Evolutionary conservation across 352 stramenopile species (phyloP), one percentile per base, ranked within the genome.

Genomic region (Phytophthora multivora): DNA sequence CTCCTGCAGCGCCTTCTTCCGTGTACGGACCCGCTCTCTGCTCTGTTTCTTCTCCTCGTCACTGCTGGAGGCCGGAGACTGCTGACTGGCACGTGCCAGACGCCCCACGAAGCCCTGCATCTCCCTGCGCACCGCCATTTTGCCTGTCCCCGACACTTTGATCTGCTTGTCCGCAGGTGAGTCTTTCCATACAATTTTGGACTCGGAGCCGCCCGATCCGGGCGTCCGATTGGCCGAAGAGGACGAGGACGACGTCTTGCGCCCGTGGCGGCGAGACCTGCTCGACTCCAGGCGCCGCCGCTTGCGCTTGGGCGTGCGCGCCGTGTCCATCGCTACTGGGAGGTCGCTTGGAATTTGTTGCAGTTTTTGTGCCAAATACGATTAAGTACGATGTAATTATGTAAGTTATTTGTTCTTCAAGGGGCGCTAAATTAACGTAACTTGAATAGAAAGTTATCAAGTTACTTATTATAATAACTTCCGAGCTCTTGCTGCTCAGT

Each of bases 141-240:
- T 90, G 9, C 76, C 76, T 1, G 80, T 90, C 4, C 86, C 86
- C 9, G 80, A 91, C 5, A 87, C 73, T 48, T 83, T 73, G 52
- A 95, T 89, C 46, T 93, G 79, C 67, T 95, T 95, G 19, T 89
- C 82, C 4, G 66, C 80, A 2, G 86, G 86, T 19, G 83, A 93
- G 55, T 95, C 86, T 40, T 85, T 87, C 86, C 86, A 95, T 45
- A 95, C 79, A 58, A 95, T 83, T 43, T 72, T 77, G 28, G 65
- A 70, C 49, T 83, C 71, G 15, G 18, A 45, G 31, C 60, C 52
- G 18, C 50, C 47, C 10, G 41, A 66, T 21, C 45, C 60, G 19
- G 59, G 54, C 7, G 51, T 69, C 25, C 56, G 60, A 43, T 42
- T 49, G 36, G 46, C 36, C 23, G 46, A 25, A 10, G 57, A 50